These are phyloP conservation scores for Trichoderma parareesei DNA, from an alignment of 495 filamentous ascomycete genomes.

Conservation along the genomic window DNA sequence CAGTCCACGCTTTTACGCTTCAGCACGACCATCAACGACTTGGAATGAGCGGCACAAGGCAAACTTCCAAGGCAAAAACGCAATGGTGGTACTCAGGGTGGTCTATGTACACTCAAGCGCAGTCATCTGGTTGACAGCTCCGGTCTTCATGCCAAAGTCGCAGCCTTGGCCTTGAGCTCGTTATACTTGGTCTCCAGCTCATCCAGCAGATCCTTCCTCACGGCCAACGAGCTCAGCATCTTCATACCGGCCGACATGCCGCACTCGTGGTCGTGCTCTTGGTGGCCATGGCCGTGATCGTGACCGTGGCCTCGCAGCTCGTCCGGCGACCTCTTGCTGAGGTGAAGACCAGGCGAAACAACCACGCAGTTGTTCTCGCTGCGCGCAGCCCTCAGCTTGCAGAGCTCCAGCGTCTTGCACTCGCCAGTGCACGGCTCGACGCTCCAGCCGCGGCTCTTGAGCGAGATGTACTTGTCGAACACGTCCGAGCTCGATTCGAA, in stretches of 20 bases:
- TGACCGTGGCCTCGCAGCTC: background rate
- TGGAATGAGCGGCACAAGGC: too few relatives aligned
- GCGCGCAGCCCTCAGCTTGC: constrained; percentile 24
- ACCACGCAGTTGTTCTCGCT: constrained; percentile 26
- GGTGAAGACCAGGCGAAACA: constrained; percentile 14
- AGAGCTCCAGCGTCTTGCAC: constrained; percentile 22
- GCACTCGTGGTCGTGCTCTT: constrained; percentile 13
- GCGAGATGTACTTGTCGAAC: constrained; percentile 21
- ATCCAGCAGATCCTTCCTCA: constrained; percentile 12
- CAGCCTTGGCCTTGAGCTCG: background rate
- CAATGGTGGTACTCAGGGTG: too few relatives aligned
- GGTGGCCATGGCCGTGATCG: background rate
- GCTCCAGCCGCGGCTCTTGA: constrained; percentile 23
- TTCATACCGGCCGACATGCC: constrained; percentile 13
- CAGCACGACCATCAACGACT: too few relatives aligned
- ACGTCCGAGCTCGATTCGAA: constrained; percentile 15
- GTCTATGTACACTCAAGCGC: too few relatives aligned
- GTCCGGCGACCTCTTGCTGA: constrained; percentile 10
- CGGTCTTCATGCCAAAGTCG: too few relatives aligned
- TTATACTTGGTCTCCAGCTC: background rate
- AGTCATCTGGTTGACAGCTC: too few relatives aligned
- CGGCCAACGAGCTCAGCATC: constrained; percentile 6
- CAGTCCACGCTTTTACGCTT: too few relatives aligned
- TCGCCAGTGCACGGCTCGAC: constrained; percentile 17
- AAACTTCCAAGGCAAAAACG: too few relatives aligned